phyloP scores from a whole-genome alignment of 768 basidiomycete genomes.

The Asterophora parasitica region DNA sequence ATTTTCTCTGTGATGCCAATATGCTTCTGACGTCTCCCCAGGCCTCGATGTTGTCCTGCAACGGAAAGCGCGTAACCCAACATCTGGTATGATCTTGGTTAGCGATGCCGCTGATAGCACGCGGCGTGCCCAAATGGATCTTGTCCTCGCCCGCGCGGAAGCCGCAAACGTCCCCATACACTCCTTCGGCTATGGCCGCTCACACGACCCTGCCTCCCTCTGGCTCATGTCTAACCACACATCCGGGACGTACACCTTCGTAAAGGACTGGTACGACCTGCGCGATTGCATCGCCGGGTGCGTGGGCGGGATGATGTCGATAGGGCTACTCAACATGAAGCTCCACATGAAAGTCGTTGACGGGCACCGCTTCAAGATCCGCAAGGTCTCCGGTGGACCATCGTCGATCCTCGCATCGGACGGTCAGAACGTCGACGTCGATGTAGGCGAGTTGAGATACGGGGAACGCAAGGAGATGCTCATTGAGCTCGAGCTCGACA shows the following conservation, averaged over 20 bases:
- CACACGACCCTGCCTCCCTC: slow-evolving; percentile 94
- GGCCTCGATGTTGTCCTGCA: slow-evolving; percentile 93
- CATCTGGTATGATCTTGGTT: slow-evolving; percentile 89
- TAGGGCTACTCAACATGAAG: slow-evolving; percentile 90
- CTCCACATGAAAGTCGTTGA: slow-evolving; percentile 94
- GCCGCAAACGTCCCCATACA: slow-evolving; percentile 97
- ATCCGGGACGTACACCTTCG: slow-evolving; percentile 94
- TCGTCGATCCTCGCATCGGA: slow-evolving; percentile 84
- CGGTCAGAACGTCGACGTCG: slow-evolving; percentile 92
- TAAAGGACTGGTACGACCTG: slow-evolving; percentile 97
- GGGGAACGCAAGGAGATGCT: slow-evolving; percentile 99
- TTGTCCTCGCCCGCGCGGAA: slow-evolving; percentile 94
- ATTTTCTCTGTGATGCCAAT: neutral
- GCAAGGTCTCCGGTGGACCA: slow-evolving; percentile 91
- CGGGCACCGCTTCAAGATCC: slow-evolving; percentile 83
- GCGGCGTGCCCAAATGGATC: slow-evolving; percentile 94
- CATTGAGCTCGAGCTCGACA: slow-evolving; percentile 91
- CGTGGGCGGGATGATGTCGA: slow-evolving; percentile 95
- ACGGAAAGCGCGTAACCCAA: slow-evolving; percentile 84
- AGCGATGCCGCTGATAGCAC: slow-evolving; percentile 92
- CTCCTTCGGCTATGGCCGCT: slow-evolving; percentile 93
- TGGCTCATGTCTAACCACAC: slow-evolving; percentile 99
- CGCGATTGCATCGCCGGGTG: slow-evolving; percentile 90
- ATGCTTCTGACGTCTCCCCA: slow-evolving; percentile 21
- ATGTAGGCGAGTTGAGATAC: slow-evolving; percentile 88